Evolutionary conservation across 202 grass and related monocot species (phyloP).

Genomic region (Hordeum pubiflorum): DNA sequence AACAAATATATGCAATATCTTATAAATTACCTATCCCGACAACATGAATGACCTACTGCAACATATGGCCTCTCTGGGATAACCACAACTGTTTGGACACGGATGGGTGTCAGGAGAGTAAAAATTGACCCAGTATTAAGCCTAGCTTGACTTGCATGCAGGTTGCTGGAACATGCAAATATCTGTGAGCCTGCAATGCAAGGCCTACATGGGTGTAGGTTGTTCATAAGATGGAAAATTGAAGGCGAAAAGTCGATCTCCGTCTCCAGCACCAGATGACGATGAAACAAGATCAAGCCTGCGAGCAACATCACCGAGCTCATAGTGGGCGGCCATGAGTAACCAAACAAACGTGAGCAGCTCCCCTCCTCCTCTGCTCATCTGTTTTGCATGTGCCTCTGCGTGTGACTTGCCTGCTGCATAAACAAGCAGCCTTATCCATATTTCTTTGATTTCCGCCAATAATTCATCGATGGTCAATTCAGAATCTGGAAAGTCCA

Average conservation of each 20-base stretch:
- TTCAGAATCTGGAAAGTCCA: background rate
- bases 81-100: too few relatives aligned
- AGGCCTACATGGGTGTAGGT: background rate
- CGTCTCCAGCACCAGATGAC: background rate
- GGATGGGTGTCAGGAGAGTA: background rate
- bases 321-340: background rate
- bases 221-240: background rate
- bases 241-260: background rate
- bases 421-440: background rate
- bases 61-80: background rate
- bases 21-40: background rate
- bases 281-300: background rate
- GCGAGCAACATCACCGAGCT: background rate
- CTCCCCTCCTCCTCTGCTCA: slow-evolving; percentile 7
- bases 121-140: background rate
- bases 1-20: background rate
- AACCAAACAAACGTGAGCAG: background rate
- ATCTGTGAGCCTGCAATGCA: background rate
- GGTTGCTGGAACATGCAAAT: background rate
- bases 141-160: background rate
- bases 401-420: background rate
- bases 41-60: background rate
- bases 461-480: background rate
- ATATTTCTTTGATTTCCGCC: background rate
- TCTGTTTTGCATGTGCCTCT: background rate